Evolutionary conservation across 176 grass and related monocot species (phyloP), one percentile per base, ranked within the genome.

Genomic region (Pontederia crassipes): DNA sequence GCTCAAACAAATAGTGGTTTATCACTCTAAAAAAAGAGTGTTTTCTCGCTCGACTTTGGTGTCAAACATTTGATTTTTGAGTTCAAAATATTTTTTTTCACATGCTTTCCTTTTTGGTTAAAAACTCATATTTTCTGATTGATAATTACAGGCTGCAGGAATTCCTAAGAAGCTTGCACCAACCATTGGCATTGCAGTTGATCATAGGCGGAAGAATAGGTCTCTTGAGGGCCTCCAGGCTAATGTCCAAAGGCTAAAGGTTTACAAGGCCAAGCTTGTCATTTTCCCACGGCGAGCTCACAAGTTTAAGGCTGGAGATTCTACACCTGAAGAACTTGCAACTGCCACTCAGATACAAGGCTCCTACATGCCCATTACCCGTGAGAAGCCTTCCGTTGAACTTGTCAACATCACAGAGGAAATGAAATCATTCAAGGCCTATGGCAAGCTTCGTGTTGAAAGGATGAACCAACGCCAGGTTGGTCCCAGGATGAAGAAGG

Each of bases 271-370:
- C 17, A 93, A 84, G 61, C 74, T 87, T 32, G 88, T 93, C 9
- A 87, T 93, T 74, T 93, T 87, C 83, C 88, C 88, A 67, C 83
- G 83, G 62, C 81, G 73, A 18, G 69, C 84, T 11, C 73, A 74
- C 57, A 87, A 87, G 65, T 79, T 87, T 49, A 93, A 92, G 88
- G 88, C 83, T 79, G 88, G 88, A 69, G 88, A 92, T 71, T 92
- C 88, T 28, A 59, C 88, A 24, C 77, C 80, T 3, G 88, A 84
- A 71, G 88, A 87, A 61, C 83, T 92, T 28, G 83, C 83, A 26
- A 92, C 71, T 12, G 83, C 83, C 28, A 92, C 83, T 16, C 88
- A 92, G 78, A 64, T 92, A 70, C 80, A 82, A 26, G 88, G 88
- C 0, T 66, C 83, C 15, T 92, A 84, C 88, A 81, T 87, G 88